Base-by-base conservation (phyloP, 2,329 filamentous ascomycete genomes). In the Calonectria multiphialidica region DNA sequence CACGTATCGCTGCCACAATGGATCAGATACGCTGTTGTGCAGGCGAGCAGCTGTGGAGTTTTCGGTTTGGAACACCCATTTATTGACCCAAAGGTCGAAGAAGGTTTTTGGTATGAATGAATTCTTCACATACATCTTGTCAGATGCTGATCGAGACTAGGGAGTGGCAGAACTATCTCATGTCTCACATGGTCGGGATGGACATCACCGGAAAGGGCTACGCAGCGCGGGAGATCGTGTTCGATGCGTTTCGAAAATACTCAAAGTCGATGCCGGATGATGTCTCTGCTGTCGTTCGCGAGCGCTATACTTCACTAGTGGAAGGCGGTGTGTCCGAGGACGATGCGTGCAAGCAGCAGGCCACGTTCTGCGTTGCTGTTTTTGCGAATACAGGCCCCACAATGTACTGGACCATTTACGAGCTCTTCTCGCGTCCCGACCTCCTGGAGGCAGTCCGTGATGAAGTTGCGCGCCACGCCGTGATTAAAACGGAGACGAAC, bases 11-110 rank as follows among this genome's bases (percentile, higher is more conserved):
- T 77, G 5, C 23, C 61, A 0, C 49, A 76, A 1, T 77, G 76
- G 76, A 21, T 55, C 1, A 55, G 63, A 18, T 68, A 63, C n/a
- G 59, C 69, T 1, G 69, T 76, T n/a, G 72, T 77, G 0, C 75
- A 77, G 21, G 75, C 76, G 7, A 77, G 68, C 21, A 72, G 75
- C 33, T 77, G 75, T 23, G 75, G 76, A 1, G 53, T 77, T 2
- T 70, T 71, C 28, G 75, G 76, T 12, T n/a, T 68, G 1, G 59
- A 70, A 4, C 75, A 77, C 62, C 76, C 76, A 8, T 75, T 76
- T 21, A 37, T 68, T 1, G 76, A 77, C 15, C 76, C 72, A 0
- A 70, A 66, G 2, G 37, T 77, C 0, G 74, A 74, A 1, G 3
- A 44, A 3, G 75, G 72, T 1, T 77, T 77, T 10, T 77, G 76